Percentiles rank a stretch among this genome's conserved stretches.
These are phyloP conservation scores for Exophiala dermatitidis DNA, from an alignment of 2,329 filamentous ascomycete genomes.

Conservation along the genomic window DNA sequence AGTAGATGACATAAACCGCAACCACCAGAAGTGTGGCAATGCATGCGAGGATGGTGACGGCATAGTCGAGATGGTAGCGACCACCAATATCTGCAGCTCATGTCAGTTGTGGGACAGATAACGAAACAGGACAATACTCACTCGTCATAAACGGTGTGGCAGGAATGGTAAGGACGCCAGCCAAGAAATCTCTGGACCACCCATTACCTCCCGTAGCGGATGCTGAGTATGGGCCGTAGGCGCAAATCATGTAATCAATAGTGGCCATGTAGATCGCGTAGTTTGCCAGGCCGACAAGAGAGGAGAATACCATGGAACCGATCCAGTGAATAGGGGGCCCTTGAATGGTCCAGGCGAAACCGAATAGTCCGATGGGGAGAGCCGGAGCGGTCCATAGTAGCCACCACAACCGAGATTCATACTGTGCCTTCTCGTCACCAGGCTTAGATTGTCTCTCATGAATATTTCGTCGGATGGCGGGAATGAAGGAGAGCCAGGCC, in stretches of 20 bases:
- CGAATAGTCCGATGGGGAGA: slow-evolving; percentile 55
- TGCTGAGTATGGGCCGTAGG: slow-evolving; percentile 59
- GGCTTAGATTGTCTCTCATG: slow-evolving; percentile 42
- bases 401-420: slow-evolving; percentile 56
- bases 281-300: slow-evolving; percentile 58
- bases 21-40: slow-evolving; percentile 56
- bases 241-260: slow-evolving; percentile 59
- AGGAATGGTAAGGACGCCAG: slow-evolving; percentile 56
- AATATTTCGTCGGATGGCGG: slow-evolving; percentile 46
- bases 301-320: slow-evolving; percentile 52
- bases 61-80: slow-evolving; percentile 51
- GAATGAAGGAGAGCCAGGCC: slow-evolving; percentile 52
- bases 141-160: slow-evolving; percentile 46
- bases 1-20: slow-evolving; percentile 62
- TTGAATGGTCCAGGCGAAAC: slow-evolving; percentile 55
- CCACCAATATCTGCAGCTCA: slow-evolving; percentile 44
- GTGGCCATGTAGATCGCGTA: slow-evolving; percentile 58
- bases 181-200: slow-evolving; percentile 58
- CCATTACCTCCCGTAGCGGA: slow-evolving; percentile 62
- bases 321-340: slow-evolving; percentile 56
- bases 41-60: slow-evolving; percentile 57
- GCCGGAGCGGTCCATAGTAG: slow-evolving; percentile 54
- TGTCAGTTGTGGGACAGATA: slow-evolving; percentile 3
- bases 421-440: slow-evolving; percentile 52
- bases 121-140: slow-evolving; percentile 25